These are phyloP conservation scores for Solanum pennellii DNA, from an alignment of 257 asterid genomes.

Conservation along the genomic window DNA sequence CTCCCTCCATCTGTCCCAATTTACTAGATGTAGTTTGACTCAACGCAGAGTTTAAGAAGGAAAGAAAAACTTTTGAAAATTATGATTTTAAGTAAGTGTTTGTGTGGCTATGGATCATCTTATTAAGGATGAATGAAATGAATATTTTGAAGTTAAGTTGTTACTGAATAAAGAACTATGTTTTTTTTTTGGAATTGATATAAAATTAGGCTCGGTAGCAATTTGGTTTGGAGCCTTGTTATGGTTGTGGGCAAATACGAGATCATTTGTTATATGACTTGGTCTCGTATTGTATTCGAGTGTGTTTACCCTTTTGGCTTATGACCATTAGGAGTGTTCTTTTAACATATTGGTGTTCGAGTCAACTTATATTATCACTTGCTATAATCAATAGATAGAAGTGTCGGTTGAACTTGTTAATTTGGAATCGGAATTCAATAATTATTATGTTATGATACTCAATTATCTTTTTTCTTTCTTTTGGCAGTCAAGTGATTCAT, in stretches of 20 bases:
- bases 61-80: not conserved
- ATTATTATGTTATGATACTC: not conserved
- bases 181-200: too few species aligned
- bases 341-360: not conserved
- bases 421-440: not conserved
- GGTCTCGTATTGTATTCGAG: not conserved
- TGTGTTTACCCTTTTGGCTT: not conserved
- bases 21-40: not conserved
- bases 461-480: not conserved
- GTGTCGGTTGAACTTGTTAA: not conserved
- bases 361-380: not conserved
- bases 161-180: not conserved
- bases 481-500: slow-evolving; percentile 67
- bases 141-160: too few species aligned
- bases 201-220: not conserved
- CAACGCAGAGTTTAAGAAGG: not conserved
- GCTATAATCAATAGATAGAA: not conserved
- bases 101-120: not conserved
- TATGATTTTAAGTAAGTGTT: not conserved
- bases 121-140: not conserved
- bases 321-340: not conserved
- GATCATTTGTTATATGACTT: not conserved
- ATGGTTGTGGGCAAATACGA: not conserved
- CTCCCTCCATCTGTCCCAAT: not conserved
- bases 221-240: not conserved